phyloP scores from a whole-genome alignment of 2,329 filamentous ascomycete species.

The Helicocarpus griseus region DNA sequence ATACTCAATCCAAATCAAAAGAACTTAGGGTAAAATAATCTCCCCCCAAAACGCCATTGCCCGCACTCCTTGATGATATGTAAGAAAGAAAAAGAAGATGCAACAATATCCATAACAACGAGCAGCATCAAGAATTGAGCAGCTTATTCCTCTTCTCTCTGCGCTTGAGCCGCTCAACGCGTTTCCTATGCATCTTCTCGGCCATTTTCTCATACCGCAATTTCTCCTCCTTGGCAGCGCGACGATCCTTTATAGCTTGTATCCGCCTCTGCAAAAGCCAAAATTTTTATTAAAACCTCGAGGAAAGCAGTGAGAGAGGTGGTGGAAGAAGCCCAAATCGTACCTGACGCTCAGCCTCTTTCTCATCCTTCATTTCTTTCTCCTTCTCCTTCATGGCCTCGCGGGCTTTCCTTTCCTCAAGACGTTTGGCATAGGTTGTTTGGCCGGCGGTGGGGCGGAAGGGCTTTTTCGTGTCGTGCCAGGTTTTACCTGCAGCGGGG shows the following conservation, averaged over 20 bases:
- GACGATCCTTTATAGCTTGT: conserved; percentile 72
- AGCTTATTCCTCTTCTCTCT: conserved; percentile 78
- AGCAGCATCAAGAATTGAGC: conserved; percentile 30
- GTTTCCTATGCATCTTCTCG: conserved; percentile 95
- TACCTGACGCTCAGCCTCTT: conserved; percentile 79
- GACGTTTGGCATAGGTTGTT: conserved; percentile 67
- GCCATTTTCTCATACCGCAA: conserved; percentile 89
- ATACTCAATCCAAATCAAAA: neutral
- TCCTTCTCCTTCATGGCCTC: conserved; percentile 83
- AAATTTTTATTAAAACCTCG: neutral
- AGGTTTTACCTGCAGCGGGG: conserved; percentile 68
- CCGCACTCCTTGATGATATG: neutral
- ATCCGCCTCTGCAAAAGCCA: conserved; percentile 53
- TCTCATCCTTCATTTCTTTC: conserved; percentile 92
- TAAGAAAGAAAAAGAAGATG: neutral
- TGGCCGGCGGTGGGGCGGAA: conserved; percentile 75
- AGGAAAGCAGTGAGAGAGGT: neutral
- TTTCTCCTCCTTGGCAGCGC: conserved; percentile 83
- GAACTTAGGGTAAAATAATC: neutral
- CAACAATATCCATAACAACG: neutral
- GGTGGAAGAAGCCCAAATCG: conserved; percentile 15
- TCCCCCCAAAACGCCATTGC: neutral
- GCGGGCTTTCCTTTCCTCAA: conserved; percentile 58
- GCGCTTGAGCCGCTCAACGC: conserved; percentile 84
- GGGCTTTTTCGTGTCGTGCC: conserved; percentile 72